Conservation (phyloP, 1,139 yeast genomes). For the Geotrichum reessii region DNA sequence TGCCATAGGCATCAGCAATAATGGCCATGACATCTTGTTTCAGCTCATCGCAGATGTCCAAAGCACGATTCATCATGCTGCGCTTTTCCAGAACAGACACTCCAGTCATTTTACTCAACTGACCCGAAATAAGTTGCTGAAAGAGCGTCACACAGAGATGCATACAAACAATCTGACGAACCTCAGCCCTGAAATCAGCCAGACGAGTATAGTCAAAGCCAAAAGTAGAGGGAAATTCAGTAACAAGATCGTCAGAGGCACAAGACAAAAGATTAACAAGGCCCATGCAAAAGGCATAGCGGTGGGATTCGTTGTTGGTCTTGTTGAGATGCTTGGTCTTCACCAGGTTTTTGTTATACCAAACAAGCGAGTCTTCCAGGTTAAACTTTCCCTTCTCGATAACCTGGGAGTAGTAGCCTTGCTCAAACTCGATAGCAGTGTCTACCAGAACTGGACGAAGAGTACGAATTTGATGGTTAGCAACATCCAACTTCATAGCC, state of each 20-base stretch:
- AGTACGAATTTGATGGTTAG: slow-evolving; percentile 86
- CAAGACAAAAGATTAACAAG: slow-evolving; percentile 64
- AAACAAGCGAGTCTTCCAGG: slow-evolving; percentile 58
- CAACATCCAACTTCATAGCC: slow-evolving; percentile 92
- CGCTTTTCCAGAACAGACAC: slow-evolving; percentile 36
- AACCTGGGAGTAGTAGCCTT: slow-evolving; percentile 73
- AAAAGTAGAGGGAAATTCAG: slow-evolving; percentile 77
- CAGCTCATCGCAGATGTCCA: slow-evolving; percentile 29
- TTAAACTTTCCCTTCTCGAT: slow-evolving; percentile 56
- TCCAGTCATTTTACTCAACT: slow-evolving; percentile 28
- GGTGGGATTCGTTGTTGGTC: slow-evolving; percentile 7
- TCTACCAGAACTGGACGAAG: slow-evolving; percentile 79
- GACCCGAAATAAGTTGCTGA: slow-evolving; percentile 27
- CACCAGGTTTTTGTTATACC: slow-evolving; percentile 42
- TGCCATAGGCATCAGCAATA: slow-evolving; percentile 79
- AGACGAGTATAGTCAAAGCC: slow-evolving; percentile 82
- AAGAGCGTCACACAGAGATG: slow-evolving; percentile 50
- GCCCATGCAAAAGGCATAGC: slow-evolving; percentile 39
- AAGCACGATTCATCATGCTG: slow-evolving; percentile 37
- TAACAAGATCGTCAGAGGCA: slow-evolving; percentile 37
- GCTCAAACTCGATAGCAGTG: slow-evolving; percentile 85
- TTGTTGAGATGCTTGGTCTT: slow-evolving; percentile 4
- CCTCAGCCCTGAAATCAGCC: slow-evolving; percentile 73
- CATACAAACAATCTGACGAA: slow-evolving; percentile 76
- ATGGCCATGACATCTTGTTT: slow-evolving; percentile 67